phyloP scores from a whole-genome alignment of 805 yeast species.

The Wickerhamiella vanderwaltii region DNA sequence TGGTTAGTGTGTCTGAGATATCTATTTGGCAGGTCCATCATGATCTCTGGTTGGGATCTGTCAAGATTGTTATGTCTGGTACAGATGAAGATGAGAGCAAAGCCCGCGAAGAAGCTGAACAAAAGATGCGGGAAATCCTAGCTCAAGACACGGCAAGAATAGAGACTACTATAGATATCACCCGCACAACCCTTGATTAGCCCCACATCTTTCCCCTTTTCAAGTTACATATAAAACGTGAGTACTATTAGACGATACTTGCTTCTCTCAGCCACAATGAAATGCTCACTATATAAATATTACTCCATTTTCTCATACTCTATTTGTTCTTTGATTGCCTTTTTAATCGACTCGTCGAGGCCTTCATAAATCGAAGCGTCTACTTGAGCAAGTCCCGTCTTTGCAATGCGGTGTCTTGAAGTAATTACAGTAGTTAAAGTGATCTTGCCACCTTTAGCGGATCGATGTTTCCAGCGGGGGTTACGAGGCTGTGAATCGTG shows the following conservation, averaged over 20 bases:
- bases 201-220: too few relatives aligned
- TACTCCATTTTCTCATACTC: constrained; percentile 1
- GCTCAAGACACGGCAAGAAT: constrained; percentile 23
- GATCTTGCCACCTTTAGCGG: constrained; percentile 12
- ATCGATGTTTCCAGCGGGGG: constrained; percentile 21
- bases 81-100: constrained; percentile 25
- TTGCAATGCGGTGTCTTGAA: constrained; percentile 37
- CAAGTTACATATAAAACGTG: background rate
- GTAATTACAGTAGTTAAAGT: constrained; percentile 17
- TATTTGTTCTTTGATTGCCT: constrained; percentile 36
- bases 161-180: constrained; percentile 30
- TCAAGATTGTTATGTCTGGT: constrained; percentile 28
- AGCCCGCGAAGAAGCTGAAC: constrained; percentile 25
- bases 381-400: constrained; percentile 57
- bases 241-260: background rate
- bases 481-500: constrained; percentile 57
- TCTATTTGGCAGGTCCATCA: constrained; percentile 36
- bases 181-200: constrained; percentile 16
- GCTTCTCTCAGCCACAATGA: too few relatives aligned
- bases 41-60: constrained; percentile 31
- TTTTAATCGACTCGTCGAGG: constrained; percentile 37
- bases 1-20: constrained; percentile 25
- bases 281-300: background rate
- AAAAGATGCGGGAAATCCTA: constrained; percentile 21
- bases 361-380: constrained; percentile 43